Evolutionary conservation across 2,329 filamentous ascomycete genomes (phyloP).

Genomic region (Colletotrichum karsti): DNA sequence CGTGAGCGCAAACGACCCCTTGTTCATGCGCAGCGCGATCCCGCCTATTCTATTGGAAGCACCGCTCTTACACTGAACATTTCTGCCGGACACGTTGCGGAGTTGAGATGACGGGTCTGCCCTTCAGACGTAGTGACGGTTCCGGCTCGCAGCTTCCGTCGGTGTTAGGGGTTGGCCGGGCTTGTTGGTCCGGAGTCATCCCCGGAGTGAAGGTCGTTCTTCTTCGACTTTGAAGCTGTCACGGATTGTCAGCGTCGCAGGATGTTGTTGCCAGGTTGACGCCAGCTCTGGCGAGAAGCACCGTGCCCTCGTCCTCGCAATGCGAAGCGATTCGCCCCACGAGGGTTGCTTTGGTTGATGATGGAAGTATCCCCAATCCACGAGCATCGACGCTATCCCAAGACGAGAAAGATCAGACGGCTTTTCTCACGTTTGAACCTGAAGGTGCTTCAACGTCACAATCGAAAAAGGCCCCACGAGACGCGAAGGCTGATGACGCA

Average conservation of each 20-base stretch:
- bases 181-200: neutral
- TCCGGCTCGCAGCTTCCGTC: conserved; percentile 4
- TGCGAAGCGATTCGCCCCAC: neutral
- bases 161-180: conserved; percentile 6
- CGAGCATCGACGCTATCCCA: neutral
- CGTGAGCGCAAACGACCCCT: neutral
- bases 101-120: conserved; percentile 21
- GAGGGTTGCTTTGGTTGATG: neutral
- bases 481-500: neutral
- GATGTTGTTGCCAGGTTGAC: neutral
- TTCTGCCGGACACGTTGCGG: neutral
- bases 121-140: conserved; percentile 4
- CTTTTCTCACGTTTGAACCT: neutral
- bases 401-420: neutral
- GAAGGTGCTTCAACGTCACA: neutral
- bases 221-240: neutral
- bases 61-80: neutral
- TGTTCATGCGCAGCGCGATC: conserved; percentile 14
- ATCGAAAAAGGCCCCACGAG: neutral
- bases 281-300: neutral
- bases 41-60: neutral
- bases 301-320: neutral
- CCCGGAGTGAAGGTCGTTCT: neutral
- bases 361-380: neutral
- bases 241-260: neutral